Conservation (phyloP, 2,329 filamentous ascomycete species). For the Trichoderma asperellum region DNA sequence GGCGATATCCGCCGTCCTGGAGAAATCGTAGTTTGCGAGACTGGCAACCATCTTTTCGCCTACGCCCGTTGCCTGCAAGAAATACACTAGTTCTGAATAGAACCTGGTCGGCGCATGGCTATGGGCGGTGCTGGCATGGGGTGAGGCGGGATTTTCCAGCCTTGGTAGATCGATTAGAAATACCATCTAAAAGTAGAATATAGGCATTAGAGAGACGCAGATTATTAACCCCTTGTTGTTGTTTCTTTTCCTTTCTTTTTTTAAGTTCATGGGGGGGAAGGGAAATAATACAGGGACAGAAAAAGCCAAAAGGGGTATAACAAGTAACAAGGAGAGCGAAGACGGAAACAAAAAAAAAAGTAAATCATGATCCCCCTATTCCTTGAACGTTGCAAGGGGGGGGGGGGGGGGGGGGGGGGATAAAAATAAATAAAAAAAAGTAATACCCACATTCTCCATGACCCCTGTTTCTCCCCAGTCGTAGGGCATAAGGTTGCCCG, state of each 20-base stretch:
- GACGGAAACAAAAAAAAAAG: not conserved
- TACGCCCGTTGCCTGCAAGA: constrained; percentile 69
- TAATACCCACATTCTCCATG: constrained; percentile 73
- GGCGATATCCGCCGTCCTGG: constrained; percentile 68
- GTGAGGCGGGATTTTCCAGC: constrained; percentile 42
- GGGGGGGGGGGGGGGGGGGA: too few species aligned
- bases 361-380: not conserved
- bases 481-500: constrained; percentile 80
- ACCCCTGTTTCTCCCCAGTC: constrained; percentile 88
- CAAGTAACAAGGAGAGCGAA: not conserved
- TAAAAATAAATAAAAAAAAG: not conserved
- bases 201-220: not conserved
- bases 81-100: constrained; percentile 70
- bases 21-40: constrained; percentile 80
- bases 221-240: not conserved
- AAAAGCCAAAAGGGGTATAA: not conserved
- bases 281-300: not conserved
- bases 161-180: constrained; percentile 92
- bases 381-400: not conserved
- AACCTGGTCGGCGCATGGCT: constrained; percentile 53
- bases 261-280: not conserved
- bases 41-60: constrained; percentile 68
- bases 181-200: constrained; percentile 59
- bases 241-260: not conserved
- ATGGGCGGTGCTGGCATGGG: constrained; percentile 19